Evolutionary conservation across 768 basidiomycete species (phyloP), one percentile per base, ranked within the genome.

Genomic region (Trametes meyenii): DNA sequence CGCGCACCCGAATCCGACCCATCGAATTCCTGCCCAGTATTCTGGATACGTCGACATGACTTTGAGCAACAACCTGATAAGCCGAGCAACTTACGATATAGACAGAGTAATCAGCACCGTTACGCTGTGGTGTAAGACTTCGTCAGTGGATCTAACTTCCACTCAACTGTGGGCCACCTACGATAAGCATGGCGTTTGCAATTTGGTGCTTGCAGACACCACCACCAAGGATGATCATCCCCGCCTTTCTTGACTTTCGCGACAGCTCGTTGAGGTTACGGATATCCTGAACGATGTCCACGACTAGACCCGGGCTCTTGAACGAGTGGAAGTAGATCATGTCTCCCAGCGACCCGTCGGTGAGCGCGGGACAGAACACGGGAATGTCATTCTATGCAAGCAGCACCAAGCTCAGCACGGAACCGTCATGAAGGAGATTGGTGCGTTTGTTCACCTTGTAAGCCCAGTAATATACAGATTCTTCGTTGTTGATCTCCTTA

Each of bases 261-360:
- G 91, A 86, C 17, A 92, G 77, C 74, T 98, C 96, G 76, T 99
- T 99, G 38, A 99, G 78, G 40, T 83, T 80, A 21, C 96, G 87
- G 58, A 99, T 98, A 72, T 99, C 97, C 66, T 86, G 84, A 13
- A 98, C 96, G 64, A 99, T 97, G 71, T 99, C 97, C 62, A 99
- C 78, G 21, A 91, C 78, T 51, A 99, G 82, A 12, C 89, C 90
- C 1, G 92, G 92, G 45, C 83, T 85, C 63, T 85, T 83, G 82
- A 95, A 99, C 13, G 95, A 96, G 76, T 98, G 97, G 73, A 98
- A 98, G 76, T 98, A 99, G 40, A 98, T 88, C 96, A 98, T 98
- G 74, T 99, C 97, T 58, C 97, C 97, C 58, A 99, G 83, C 0
- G 97, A 98, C 12, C 97, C 97, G 70, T 99, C 97, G 26, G 97